phyloP scores from a whole-genome alignment of 2,329 filamentous ascomycete species.

The Colletotrichum graminicola region DNA sequence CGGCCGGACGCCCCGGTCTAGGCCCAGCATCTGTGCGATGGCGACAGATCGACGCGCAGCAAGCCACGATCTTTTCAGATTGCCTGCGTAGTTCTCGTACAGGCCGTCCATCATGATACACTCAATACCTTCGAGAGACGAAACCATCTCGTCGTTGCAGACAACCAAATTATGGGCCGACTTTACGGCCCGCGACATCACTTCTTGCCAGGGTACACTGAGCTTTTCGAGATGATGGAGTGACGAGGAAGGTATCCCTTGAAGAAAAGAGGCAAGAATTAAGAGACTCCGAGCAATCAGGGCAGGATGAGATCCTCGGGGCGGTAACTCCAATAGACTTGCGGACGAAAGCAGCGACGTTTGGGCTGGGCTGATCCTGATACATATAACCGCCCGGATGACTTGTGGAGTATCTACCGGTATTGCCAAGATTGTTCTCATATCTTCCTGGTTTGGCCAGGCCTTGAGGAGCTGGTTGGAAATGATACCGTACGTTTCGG shows the following conservation, averaged over 20 bases:
- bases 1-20: constrained; percentile 44
- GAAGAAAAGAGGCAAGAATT: constrained; percentile 53
- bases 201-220: constrained; percentile 43
- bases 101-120: constrained; percentile 63
- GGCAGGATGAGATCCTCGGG: constrained; percentile 47
- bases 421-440: constrained; percentile 2
- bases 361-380: neutral
- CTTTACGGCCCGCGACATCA: constrained; percentile 48
- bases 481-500: neutral
- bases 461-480: constrained; percentile 1
- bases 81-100: constrained; percentile 60
- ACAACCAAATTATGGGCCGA: constrained; percentile 54
- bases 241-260: constrained; percentile 41
- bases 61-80: constrained; percentile 61
- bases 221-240: constrained; percentile 32
- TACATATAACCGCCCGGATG: constrained; percentile 21
- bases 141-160: constrained; percentile 59
- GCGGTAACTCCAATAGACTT: constrained; percentile 11
- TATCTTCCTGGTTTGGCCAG: constrained; percentile 20
- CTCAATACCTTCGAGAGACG: constrained; percentile 61
- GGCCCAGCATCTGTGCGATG: constrained; percentile 58
- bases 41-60: constrained; percentile 58
- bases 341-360: neutral
- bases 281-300: constrained; percentile 58
- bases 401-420: constrained; percentile 18